A percentile compares a stretch with the other conserved stretches of the same genome.
phyloP scores from a whole-genome alignment of 148 eudicot genomes.

The Salicornia ramosissima region DNA sequence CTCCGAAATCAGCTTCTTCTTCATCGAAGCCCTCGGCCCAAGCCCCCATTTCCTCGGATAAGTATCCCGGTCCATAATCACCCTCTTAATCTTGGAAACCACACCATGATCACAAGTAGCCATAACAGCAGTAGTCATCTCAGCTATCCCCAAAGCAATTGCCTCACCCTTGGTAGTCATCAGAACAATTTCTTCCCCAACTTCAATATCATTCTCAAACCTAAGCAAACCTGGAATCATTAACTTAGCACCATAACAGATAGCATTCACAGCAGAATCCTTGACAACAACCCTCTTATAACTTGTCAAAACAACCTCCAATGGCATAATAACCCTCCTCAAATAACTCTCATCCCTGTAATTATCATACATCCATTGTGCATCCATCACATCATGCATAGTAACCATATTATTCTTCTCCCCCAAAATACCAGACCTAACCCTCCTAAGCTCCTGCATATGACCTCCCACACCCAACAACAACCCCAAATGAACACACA shows the following conservation, averaged over 20 bases:
- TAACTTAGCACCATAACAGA: slow-evolving; percentile 91
- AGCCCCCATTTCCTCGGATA: slow-evolving; percentile 98
- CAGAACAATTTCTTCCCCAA: slow-evolving; percentile 82
- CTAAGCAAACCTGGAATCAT: slow-evolving; percentile 95
- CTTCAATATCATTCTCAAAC: slow-evolving; percentile 91
- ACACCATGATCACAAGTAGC: slow-evolving; percentile 98
- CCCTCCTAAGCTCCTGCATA: slow-evolving; percentile 94
- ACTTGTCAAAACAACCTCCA: slow-evolving; percentile 74
- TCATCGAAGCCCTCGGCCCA: slow-evolving; percentile 85
- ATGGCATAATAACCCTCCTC: slow-evolving; percentile 85
- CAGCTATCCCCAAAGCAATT: slow-evolving; percentile 85
- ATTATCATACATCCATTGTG: slow-evolving; percentile 85
- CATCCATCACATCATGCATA: slow-evolving; percentile 96
- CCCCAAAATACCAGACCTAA: slow-evolving; percentile 75
- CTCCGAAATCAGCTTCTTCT: slow-evolving; percentile 78
- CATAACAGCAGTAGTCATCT: slow-evolving; percentile 98
- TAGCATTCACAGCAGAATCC: slow-evolving; percentile 91
- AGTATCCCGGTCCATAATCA: slow-evolving; percentile 95
- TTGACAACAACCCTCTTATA: slow-evolving; percentile 93
- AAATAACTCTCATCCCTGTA: slow-evolving; percentile 81
- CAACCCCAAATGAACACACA: slow-evolving; percentile 96
- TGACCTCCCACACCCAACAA: slow-evolving; percentile 83
- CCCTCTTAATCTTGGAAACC: slow-evolving; percentile 97
- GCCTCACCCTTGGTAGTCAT: slow-evolving; percentile 98
- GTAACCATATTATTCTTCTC: slow-evolving; percentile 98